These are phyloP conservation scores for Penicillium sp. DNA, from an alignment of 2,329 filamentous ascomycete species.

Conservation along the genomic window DNA sequence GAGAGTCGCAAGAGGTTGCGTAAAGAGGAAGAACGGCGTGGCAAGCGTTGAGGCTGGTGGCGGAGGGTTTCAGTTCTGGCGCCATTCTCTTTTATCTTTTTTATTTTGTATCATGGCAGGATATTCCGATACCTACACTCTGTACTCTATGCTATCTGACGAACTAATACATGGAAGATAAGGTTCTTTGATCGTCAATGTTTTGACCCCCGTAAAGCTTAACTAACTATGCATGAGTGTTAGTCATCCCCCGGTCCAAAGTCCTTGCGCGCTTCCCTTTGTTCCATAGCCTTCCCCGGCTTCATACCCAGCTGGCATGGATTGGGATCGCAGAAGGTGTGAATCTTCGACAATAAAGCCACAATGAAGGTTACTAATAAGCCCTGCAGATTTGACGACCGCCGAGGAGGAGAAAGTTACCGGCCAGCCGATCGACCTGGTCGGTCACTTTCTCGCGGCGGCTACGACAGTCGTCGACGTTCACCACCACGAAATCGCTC, in stretches of 20 bases:
- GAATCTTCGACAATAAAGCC: neutral
- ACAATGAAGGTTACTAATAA: constrained; percentile 6
- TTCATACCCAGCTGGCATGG: constrained; percentile 26
- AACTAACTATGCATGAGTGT: neutral
- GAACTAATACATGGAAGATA: neutral
- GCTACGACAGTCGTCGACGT: constrained; percentile 33
- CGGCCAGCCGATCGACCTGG: constrained; percentile 35
- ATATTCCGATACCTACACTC: neutral
- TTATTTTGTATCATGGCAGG: neutral
- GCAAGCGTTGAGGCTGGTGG: constrained; percentile 48
- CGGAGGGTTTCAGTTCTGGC: neutral
- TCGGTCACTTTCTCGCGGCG: constrained; percentile 36
- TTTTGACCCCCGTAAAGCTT: neutral
- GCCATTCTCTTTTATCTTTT: neutral
- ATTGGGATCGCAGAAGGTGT: constrained; percentile 47
- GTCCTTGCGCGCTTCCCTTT: neutral
- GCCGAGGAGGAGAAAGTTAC: constrained; percentile 46
- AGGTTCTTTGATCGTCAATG: neutral
- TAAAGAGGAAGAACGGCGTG: constrained; percentile 75
- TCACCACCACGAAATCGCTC: constrained; percentile 40
- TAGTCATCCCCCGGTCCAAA: neutral
- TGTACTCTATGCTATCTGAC: neutral
- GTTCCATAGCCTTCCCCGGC: neutral
- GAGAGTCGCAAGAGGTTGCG: constrained; percentile 89
- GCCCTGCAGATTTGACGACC: constrained; percentile 36